phyloP scores from a whole-genome alignment of 257 asterid genomes.

The Capsicum rhomboideum region DNA sequence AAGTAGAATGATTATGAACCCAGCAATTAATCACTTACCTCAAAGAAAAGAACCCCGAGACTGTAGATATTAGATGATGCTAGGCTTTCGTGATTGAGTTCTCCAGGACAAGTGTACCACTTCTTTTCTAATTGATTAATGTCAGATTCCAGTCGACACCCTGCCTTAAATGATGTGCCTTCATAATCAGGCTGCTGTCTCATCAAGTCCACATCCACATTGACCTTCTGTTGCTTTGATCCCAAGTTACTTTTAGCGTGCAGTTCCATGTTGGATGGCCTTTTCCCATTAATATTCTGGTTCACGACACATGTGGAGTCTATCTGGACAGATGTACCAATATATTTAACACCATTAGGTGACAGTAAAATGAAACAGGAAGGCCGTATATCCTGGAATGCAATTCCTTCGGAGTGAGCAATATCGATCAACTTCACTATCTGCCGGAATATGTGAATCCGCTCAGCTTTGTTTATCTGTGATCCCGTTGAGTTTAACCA shows the following conservation, averaged over 20 bases:
- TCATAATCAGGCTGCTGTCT: neutral
- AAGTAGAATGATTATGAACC: neutral
- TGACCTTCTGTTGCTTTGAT: constrained; percentile 17
- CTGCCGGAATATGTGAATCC: constrained; percentile 23
- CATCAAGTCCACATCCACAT: neutral
- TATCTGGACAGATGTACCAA: constrained; percentile 12
- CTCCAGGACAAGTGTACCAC: constrained; percentile 40
- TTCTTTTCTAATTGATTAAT: constrained; percentile 22
- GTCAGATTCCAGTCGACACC: neutral
- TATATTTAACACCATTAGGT: constrained; percentile 20
- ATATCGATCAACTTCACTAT: constrained; percentile 24
- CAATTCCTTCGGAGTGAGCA: constrained; percentile 20
- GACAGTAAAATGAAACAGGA: constrained; percentile 24
- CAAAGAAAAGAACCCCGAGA: constrained; percentile 42
- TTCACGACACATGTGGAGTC: neutral
- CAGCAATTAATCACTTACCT: constrained; percentile 18
- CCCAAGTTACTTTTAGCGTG: neutral
- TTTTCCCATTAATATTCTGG: constrained; percentile 10
- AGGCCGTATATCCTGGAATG: constrained; percentile 28
- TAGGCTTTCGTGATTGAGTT: constrained; percentile 4
- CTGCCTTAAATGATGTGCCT: neutral
- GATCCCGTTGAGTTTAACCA: constrained; percentile 20
- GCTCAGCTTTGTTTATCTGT: constrained; percentile 13
- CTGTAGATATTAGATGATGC: constrained; percentile 32
- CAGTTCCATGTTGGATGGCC: constrained; percentile 11